Percentiles rank a stretch among this genome's conserved stretches.
Evolutionary conservation across 2,329 filamentous ascomycete genomes (phyloP).

Genomic region (Cladophialophora psammophila): DNA sequence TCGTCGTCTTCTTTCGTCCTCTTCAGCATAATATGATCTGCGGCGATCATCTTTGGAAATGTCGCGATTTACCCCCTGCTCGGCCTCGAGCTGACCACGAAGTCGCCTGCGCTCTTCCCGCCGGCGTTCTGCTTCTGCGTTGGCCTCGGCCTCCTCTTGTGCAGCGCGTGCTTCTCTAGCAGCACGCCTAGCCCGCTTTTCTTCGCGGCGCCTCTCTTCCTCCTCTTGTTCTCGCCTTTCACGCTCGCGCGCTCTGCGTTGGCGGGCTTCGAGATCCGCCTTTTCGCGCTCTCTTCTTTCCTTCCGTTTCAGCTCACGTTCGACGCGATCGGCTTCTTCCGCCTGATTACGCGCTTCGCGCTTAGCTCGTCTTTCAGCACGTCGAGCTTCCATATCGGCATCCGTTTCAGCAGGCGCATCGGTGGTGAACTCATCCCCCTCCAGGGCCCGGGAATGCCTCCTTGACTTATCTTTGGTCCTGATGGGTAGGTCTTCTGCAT

Average conservation of each 20-base stretch:
- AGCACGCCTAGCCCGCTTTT: constrained; percentile 64
- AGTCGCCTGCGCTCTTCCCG: constrained; percentile 45
- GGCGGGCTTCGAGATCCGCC: constrained; percentile 63
- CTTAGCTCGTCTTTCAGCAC: constrained; percentile 67
- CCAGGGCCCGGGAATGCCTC: constrained; percentile 55
- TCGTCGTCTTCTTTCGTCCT: constrained; percentile 37
- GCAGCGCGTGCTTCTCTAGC: constrained; percentile 44
- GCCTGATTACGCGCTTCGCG: constrained; percentile 54
- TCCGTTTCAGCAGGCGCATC: constrained; percentile 60
- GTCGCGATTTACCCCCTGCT: constrained; percentile 31
- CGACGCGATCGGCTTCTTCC: constrained; percentile 47
- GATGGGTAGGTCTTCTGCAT: constrained; percentile 39
- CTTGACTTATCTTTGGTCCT: constrained; percentile 47
- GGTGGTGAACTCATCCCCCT: constrained; percentile 56
- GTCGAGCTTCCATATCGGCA: constrained; percentile 67
- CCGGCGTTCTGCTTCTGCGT: constrained; percentile 49
- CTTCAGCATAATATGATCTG: constrained; percentile 44
- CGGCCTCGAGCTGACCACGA: constrained; percentile 39
- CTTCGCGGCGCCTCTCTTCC: constrained; percentile 62
- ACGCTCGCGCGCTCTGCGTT: constrained; percentile 47
- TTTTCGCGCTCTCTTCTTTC: constrained; percentile 60
- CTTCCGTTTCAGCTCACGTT: constrained; percentile 46
- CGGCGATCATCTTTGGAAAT: constrained; percentile 44
- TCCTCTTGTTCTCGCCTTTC: constrained; percentile 65
- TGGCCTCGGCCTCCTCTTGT: constrained; percentile 45